Evolutionary conservation across 192 early-diverging fungal species (phyloP), one percentile per base, ranked within the genome.

Genomic region (Umbelopsis sp.): DNA sequence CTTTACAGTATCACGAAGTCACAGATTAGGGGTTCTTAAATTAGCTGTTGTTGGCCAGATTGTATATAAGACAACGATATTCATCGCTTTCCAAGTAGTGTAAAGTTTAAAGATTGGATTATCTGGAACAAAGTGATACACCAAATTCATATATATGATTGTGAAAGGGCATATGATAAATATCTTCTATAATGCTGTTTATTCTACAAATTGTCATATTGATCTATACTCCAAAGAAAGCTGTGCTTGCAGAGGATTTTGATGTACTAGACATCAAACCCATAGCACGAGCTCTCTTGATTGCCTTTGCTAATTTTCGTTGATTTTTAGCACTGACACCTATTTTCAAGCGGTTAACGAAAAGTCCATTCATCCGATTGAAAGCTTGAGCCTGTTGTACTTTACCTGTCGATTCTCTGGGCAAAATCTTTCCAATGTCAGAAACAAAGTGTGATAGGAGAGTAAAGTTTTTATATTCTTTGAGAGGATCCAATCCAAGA

Each of bases 401-500:
- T 46, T 53, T 80, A 82, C 81, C 81, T 44, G 81, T 83, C 21
- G 68, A 55, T 71, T 49, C 10, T 50, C 81, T 66, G 48, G 81
- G 78, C n/a, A 83, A 55, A 46, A 83, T 83, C 49, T 77, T 83
- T 13, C 81, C 81, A 68, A 83, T 83, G 64, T 83, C 81, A 44
- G 81, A 83, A 16, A 83, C 78, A 58, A 83, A 83, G 55, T 67
- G 53, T 11, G 78, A 73, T 22, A 83, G 66, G 4, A 83, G 55
- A 30, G 41, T 80, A 50, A 69, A 78, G 55, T 83, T 83, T 61
- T 83, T 83, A 45, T 83, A 83, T 80, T 83, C 81, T 18, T 73
- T 51, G 44, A 83, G 79, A 20, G 81, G 81, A 69, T 83, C 61
- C 20, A 83, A 58, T 9, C 73, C 73, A 21, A 83, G 71, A 6